Evolutionary conservation across 108 stramenopile genomes (phyloP).

Genomic region (Cylindrotheca closterium): DNA sequence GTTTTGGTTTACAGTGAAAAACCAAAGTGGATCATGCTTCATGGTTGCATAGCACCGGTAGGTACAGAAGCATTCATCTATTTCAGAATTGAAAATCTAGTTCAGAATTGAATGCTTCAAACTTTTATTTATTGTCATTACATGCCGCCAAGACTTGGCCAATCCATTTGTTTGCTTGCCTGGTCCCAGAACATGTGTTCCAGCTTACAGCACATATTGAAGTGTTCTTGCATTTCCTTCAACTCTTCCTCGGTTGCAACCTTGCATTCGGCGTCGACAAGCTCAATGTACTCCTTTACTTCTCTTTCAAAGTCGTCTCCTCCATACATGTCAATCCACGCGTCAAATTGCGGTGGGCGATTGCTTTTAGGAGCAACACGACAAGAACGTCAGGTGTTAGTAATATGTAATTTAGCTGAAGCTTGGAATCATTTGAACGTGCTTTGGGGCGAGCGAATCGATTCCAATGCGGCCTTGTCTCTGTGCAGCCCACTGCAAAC

Average conservation of each 20-base stretch:
- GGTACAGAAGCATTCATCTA: too few relatives aligned
- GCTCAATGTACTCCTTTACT: constrained; percentile 71
- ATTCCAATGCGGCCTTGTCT: not conserved
- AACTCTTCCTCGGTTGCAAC: constrained; percentile 37
- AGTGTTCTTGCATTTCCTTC: constrained; percentile 73
- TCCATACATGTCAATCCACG: constrained; percentile 91
- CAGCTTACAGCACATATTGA: constrained; percentile 78
- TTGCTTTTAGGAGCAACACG: constrained; percentile 19
- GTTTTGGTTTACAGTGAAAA: too few relatives aligned
- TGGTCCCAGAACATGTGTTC: constrained; percentile 93
- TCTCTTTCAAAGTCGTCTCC: constrained; percentile 83
- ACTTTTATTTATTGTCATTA: too few relatives aligned
- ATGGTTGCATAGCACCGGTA: too few relatives aligned
- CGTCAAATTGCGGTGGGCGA: constrained; percentile 73
- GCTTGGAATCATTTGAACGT: too few relatives aligned
- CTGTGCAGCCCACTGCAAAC: not conserved
- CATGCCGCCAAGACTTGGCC: constrained; percentile 49
- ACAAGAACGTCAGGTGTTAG: not conserved
- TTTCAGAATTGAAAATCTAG: too few relatives aligned
- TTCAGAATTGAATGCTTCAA: too few relatives aligned
- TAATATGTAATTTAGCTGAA: too few relatives aligned
- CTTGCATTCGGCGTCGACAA: constrained; percentile 51
- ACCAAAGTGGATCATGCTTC: too few relatives aligned
- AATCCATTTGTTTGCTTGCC: constrained; percentile 50
- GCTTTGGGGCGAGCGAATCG: too few relatives aligned